Base-by-base conservation (phyloP, 306 rosid species). In the Dalbergia cultrata region DNA sequence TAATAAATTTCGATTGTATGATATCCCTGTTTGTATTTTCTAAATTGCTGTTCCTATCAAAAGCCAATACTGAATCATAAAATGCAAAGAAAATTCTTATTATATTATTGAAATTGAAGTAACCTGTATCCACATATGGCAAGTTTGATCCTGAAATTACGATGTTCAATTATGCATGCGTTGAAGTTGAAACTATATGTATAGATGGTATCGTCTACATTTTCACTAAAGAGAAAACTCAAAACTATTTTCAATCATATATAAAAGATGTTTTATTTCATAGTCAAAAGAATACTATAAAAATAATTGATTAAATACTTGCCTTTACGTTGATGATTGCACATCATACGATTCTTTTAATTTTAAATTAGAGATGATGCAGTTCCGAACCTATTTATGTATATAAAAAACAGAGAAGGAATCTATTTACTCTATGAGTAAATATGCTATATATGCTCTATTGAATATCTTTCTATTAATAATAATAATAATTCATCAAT, bases 111-210 rank as follows among this genome's bases (percentile, higher is more conserved):
- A 58, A 58, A 66, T 39, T 67, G 63, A 79, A 13, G 56, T 33
- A 33, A 16, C 7, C 43, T n/a, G 17, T 75, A 43, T 56, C 37
- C 54, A 64, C 41, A 56, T 77, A 39, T 41, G 66, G 49, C 52
- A 47, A 33, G 68, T 66, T 81, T 66, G 70, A 81, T 81, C 84
- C 69, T 60, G 80, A 81, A 80, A 73, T 53, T 72, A 64, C 53
- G 52, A 72, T 53, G 77, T 17, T 6, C 53, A 66, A 41, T 66
- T 17, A 39, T 41, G 67, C 67, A 61, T 61, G 41, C 9, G n/a
- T 13, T 58, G 6, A 8, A 18, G n/a, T 13, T 58, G 13, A 18
- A 18, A 1, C 13, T 9, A 21, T 58, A 34, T 64, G 1, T 26
- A 54, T 54, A n/a, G n/a, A n/a, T 54, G 26, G 19, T 19, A n/a